phyloP scores from a whole-genome alignment of 2,329 filamentous ascomycete genomes.

The Diatrype stigma region DNA sequence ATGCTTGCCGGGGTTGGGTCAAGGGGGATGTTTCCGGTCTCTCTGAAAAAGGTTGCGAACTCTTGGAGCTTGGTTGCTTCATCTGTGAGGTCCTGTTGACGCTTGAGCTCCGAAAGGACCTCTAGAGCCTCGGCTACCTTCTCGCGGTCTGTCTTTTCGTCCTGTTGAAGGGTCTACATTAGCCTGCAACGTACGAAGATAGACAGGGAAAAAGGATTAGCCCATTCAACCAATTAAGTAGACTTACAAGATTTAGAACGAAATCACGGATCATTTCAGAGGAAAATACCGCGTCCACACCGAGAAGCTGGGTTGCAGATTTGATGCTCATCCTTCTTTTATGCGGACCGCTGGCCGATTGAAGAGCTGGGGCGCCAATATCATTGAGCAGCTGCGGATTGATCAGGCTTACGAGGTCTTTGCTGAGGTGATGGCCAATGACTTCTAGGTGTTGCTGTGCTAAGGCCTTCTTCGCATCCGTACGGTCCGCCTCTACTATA shows the following conservation, averaged over 20 bases:
- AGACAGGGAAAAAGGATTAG: not conserved
- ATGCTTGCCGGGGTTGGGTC: constrained; percentile 3
- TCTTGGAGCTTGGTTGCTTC: constrained; percentile 21
- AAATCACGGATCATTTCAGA: constrained; percentile 24
- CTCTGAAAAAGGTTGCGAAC: constrained; percentile 19
- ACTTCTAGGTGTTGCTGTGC: constrained; percentile 20
- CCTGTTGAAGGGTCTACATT: constrained; percentile 12
- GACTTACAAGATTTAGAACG: constrained; percentile 19
- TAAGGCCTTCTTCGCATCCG: constrained; percentile 8
- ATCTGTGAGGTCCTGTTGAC: constrained; percentile 9
- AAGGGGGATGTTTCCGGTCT: constrained; percentile 6
- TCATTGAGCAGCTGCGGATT: not conserved
- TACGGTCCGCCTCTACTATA: constrained; percentile 6
- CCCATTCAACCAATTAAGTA: not conserved
- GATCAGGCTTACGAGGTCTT: constrained; percentile 18
- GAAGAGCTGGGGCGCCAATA: constrained; percentile 2
- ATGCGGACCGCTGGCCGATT: not conserved
- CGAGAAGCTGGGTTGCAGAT: constrained; percentile 19
- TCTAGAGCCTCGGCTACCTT: constrained; percentile 23
- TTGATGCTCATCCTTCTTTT: constrained; percentile 20
- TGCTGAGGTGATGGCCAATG: constrained; percentile 17
- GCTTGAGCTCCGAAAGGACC: constrained; percentile 22
- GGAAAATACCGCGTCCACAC: constrained; percentile 20
- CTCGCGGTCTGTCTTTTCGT: constrained; percentile 14
- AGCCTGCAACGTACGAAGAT: not conserved